Conservation (phyloP, 164 flowering plant genomes). For the Vitis rupestris region DNA sequence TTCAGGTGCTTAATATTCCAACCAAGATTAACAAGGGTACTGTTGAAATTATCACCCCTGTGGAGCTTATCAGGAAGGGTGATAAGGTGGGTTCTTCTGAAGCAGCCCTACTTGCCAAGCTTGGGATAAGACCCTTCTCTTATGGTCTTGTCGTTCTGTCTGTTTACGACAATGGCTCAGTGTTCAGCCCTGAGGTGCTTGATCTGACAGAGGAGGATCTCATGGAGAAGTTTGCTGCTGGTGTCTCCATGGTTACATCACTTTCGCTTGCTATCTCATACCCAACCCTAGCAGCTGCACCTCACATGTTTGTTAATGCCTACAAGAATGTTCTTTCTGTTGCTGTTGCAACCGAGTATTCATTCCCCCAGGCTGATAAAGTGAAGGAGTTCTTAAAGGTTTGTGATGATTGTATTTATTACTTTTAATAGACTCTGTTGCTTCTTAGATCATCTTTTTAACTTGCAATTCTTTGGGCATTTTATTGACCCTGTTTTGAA, state of each 20-base stretch:
- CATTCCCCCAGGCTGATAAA: conserved; percentile 66
- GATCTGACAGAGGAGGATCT: conserved; percentile 64
- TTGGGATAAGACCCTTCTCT: conserved; percentile 65
- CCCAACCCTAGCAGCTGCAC: conserved; percentile 72
- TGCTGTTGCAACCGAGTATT: conserved; percentile 58
- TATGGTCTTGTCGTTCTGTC: conserved; percentile 51
- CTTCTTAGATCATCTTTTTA: not conserved
- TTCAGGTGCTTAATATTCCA: conserved; percentile 61
- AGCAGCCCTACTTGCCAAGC: conserved; percentile 61
- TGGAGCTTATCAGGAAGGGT: conserved; percentile 68
- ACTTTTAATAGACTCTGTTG: not conserved
- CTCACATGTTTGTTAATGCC: conserved; percentile 71
- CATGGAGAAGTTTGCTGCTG: conserved; percentile 46
- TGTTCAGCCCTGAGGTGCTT: conserved; percentile 66
- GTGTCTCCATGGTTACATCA: conserved; percentile 53
- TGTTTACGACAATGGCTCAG: conserved; percentile 63
- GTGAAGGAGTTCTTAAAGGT: conserved; percentile 58
- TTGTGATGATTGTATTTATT: not conserved
- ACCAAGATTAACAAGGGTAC: conserved; percentile 81
- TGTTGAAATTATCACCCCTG: conserved; percentile 68
- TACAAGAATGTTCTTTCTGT: conserved; percentile 64
- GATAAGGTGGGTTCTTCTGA: conserved; percentile 75
- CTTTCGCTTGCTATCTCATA: conserved; percentile 55
- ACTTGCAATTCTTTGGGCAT: too few species aligned
- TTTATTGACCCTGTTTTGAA: not conserved